Base-by-base conservation (phyloP, 202 grass and related monocot genomes). In the Musa balbisiana region DNA sequence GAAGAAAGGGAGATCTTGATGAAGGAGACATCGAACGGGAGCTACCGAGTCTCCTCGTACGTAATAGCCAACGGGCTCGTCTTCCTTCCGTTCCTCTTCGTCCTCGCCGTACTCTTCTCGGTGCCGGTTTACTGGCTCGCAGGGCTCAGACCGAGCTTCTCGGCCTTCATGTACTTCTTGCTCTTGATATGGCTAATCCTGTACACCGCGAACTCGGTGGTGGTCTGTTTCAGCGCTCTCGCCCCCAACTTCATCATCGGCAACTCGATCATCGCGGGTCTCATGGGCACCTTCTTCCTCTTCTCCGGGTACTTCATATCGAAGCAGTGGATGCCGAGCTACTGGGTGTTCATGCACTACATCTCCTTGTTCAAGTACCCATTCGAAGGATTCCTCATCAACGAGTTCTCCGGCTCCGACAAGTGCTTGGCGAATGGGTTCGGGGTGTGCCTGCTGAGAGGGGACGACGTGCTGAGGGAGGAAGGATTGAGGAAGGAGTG, bases 281-380 rank as follows among this genome's bases (percentile, higher is more conserved):
- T 93, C 13, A 97, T 97, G 93, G 93, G 93, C 0, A 91, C 78
- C 0, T 93, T 87, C 82, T 93, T 93, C 79, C 82, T 93, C 70
- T 93, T 93, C 82, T 93, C 90, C 2, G 90, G 90, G 71, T 93
- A 93, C 82, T 93, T 93, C 90, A 93, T 90, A 81, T 19, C 83
- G 12, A 77, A 81, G 66, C 80, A 87, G 19, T 86, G 80, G 0
- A 97, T 93, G 93, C 93, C 93, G 12, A 54, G 62, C 9, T 89
- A 79, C 82, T 97, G 93, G 93, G 81, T 93, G 21, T 87, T 89
- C 67, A 93, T 97, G 93, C 93, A 97, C 87, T 97, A 89, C 83
- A 80, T 93, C 0, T 97, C 93, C 24, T 76, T 97, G 10, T 97
- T 97, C 83, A 97, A 97, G 84, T 97, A 92, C 74, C 93, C 90